Evolutionary conservation across 2,329 filamentous ascomycete genomes (phyloP).

Genomic region (Epichloe elymi): DNA sequence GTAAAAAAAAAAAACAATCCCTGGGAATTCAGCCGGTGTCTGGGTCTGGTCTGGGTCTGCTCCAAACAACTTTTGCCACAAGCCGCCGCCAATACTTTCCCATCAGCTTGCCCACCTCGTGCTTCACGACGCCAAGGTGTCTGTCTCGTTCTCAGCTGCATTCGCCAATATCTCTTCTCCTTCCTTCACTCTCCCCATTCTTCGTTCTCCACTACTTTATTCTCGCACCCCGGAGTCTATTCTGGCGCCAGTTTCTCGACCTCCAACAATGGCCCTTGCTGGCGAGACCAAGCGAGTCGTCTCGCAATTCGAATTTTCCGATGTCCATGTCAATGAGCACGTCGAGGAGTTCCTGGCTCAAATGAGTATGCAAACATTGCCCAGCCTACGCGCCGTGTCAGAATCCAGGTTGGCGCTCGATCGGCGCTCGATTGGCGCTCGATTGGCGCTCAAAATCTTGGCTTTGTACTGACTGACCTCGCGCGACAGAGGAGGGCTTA

Average conservation of each 20-base stretch:
- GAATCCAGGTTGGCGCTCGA: background rate
- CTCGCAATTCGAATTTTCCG: slow-evolving; percentile 71
- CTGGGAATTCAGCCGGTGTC: no score
- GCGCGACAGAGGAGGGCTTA: slow-evolving; percentile 59
- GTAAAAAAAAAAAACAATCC: no score
- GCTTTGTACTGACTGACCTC: background rate
- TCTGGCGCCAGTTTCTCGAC: slow-evolving; percentile 38
- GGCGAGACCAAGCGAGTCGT: slow-evolving; percentile 70
- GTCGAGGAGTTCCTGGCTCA: slow-evolving; percentile 78
- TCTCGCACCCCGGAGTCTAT: slow-evolving; percentile 28
- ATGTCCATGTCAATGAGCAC: slow-evolving; percentile 64
- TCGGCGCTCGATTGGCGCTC: background rate
- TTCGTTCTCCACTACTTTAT: slow-evolving; percentile 19
- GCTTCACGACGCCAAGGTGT: slow-evolving; percentile 35
- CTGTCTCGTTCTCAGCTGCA: slow-evolving; percentile 16
- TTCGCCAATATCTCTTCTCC: slow-evolving; percentile 9
- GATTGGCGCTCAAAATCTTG: background rate
- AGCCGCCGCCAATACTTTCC: background rate
- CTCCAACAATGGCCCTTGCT: slow-evolving; percentile 46
- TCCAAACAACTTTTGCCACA: background rate
- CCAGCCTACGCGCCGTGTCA: background rate
- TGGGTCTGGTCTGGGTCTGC: no score
- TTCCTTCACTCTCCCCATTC: slow-evolving; percentile 12
- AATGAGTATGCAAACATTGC: slow-evolving; percentile 44
- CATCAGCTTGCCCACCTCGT: slow-evolving; percentile 22